These are phyloP conservation scores for Didymella keratinophila DNA, from an alignment of 2,329 filamentous ascomycete species.

Conservation along the genomic window DNA sequence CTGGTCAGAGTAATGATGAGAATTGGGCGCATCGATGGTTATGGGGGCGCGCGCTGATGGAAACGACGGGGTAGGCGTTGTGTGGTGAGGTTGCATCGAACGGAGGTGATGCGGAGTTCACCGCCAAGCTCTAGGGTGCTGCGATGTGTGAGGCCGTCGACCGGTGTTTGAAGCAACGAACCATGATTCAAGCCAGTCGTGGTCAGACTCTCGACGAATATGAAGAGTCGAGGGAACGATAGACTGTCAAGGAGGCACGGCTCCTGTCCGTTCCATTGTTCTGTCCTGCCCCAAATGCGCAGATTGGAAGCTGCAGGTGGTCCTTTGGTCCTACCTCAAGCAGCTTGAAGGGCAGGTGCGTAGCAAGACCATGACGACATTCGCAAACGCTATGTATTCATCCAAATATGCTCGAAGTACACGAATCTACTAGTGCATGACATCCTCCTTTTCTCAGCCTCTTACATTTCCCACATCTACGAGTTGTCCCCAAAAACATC, in stretches of 20 bases:
- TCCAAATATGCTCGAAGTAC: constrained; percentile 8
- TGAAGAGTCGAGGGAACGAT: background rate
- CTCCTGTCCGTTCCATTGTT: background rate
- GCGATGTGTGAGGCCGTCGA: background rate
- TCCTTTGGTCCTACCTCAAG: background rate
- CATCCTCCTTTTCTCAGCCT: constrained; percentile 14
- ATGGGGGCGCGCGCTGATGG: constrained; percentile 37
- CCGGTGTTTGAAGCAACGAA: background rate
- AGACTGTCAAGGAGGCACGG: background rate
- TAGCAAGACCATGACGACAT: background rate
- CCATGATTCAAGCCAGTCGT: background rate
- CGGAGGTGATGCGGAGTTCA: constrained; percentile 36
- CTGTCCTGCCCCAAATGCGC: background rate
- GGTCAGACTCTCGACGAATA: background rate
- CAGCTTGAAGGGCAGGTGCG: background rate
- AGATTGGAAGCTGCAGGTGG: background rate
- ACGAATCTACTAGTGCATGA: constrained; percentile 2
- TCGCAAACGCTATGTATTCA: constrained; percentile 15
- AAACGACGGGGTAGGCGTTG: constrained; percentile 19
- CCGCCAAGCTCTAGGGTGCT: constrained; percentile 20
- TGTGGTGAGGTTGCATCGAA: constrained; percentile 38
- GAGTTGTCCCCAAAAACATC: constrained; percentile 55
- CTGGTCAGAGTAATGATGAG: background rate
- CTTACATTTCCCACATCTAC: background rate
- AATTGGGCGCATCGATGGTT: constrained; percentile 1